Conservation (phyloP, 108 stramenopile species). For the Fistulifera pelliculosa region DNA sequence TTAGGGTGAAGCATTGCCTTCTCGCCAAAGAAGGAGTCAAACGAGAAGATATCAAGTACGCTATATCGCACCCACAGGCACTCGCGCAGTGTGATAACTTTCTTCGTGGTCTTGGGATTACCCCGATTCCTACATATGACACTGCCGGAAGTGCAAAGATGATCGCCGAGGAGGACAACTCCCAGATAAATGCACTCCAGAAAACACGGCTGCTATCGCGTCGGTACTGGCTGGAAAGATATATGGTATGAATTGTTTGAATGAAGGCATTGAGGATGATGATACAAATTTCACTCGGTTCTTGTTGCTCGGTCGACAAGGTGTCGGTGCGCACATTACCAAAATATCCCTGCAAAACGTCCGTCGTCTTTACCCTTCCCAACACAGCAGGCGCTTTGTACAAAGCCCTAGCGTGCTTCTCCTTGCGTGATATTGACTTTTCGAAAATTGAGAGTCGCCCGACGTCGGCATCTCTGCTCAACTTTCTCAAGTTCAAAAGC, state of each 20-base stretch:
- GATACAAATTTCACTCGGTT: slow-evolving; percentile 97
- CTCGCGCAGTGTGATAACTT: slow-evolving; percentile 97
- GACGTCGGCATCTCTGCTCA: slow-evolving; percentile 73
- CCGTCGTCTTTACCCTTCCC: slow-evolving; percentile 90
- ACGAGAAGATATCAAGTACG: slow-evolving; percentile 72
- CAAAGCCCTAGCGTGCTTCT: slow-evolving; percentile 94
- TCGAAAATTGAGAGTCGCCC: slow-evolving; percentile 96
- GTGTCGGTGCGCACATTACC: slow-evolving; percentile 51
- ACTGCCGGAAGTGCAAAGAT: slow-evolving; percentile 97
- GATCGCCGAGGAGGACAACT: slow-evolving; percentile 61
- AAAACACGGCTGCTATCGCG: slow-evolving; percentile 91
- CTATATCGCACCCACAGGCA: slow-evolving; percentile 94
- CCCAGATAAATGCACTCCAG: slow-evolving; percentile 67
- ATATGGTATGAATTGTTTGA: slow-evolving; percentile 84
- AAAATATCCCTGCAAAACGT: slow-evolving; percentile 86
- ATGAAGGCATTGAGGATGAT: slow-evolving; percentile 93
- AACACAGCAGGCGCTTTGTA: slow-evolving; percentile 91
- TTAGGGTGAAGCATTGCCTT: slow-evolving; percentile 90
- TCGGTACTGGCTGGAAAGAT: slow-evolving; percentile 86
- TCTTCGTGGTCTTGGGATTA: slow-evolving; percentile 71
- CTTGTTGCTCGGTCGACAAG: slow-evolving; percentile 76
- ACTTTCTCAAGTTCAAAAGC: slow-evolving; percentile 73
- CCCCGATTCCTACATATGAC: slow-evolving; percentile 82
- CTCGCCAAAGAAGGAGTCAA: slow-evolving; percentile 70
- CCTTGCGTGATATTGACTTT: slow-evolving; percentile 92